Conservation (phyloP, 2,329 filamentous ascomycete genomes). For the Aspergillus tamarii region DNA sequence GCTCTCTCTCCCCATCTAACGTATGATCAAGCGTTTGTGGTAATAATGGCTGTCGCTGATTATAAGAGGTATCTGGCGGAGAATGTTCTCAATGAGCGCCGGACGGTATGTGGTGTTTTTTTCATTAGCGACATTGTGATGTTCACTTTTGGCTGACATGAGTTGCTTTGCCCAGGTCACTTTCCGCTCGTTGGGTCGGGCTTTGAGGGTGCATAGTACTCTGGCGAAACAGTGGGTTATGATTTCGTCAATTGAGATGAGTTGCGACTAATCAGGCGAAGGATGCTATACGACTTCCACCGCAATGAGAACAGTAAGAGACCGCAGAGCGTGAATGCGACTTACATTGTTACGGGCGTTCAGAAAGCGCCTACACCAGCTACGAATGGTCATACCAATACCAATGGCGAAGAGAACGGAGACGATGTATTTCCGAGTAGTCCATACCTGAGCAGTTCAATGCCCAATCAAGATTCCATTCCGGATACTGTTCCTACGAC, state of each 20-base stretch:
- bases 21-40: background rate
- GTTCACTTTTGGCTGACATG: background rate
- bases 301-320: conserved; percentile 74
- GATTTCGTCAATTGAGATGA: conserved; percentile 21
- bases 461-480: conserved; percentile 56
- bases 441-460: conserved; percentile 68
- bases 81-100: conserved; percentile 74
- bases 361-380: conserved; percentile 49
- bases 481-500: conserved; percentile 58
- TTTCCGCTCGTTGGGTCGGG: conserved; percentile 82
- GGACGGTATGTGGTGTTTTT: conserved; percentile 58
- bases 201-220: conserved; percentile 81
- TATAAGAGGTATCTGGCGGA: conserved; percentile 75
- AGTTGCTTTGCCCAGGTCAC: conserved; percentile 65
- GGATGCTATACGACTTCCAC: conserved; percentile 87
- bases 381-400: conserved; percentile 54
- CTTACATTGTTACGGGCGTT: conserved; percentile 81
- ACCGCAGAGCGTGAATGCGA: conserved; percentile 78
- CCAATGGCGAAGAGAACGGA: conserved; percentile 58
- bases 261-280: conserved; percentile 40
- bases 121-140: background rate
- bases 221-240: conserved; percentile 79
- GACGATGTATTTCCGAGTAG: conserved; percentile 66
- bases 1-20: background rate
- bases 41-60: conserved; percentile 49